Conservation (phyloP, 1,284 basidiomycete species). For the Ustilago nuda region DNA sequence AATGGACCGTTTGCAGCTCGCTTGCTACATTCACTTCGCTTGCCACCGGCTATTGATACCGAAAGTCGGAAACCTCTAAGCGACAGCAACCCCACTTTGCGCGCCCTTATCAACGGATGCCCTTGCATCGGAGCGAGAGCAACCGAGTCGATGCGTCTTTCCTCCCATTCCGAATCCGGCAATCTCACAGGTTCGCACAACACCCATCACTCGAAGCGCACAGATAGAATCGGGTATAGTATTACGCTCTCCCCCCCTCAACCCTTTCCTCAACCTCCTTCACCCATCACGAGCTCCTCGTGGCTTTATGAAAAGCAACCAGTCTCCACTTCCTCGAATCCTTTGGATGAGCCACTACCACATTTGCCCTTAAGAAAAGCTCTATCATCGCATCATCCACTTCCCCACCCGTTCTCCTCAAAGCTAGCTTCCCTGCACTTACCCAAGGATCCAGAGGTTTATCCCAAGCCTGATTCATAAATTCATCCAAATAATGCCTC, state of each 20-base stretch:
- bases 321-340: slow-evolving; percentile 39
- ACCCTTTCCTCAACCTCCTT: background rate
- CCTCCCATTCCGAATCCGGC: too few species aligned
- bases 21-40: background rate
- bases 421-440: slow-evolving; percentile 22
- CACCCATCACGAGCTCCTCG: slow-evolving; percentile 10
- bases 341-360: slow-evolving; percentile 40
- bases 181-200: background rate
- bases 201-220: background rate
- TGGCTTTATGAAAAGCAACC: slow-evolving; percentile 41
- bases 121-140: background rate
- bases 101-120: background rate
- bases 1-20: background rate
- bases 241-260: slow-evolving; percentile 1
- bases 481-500: slow-evolving; percentile 41
- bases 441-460: slow-evolving; percentile 47
- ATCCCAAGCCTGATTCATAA: slow-evolving; percentile 51
- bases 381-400: slow-evolving; percentile 54
- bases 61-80: slow-evolving; percentile 2
- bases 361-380: slow-evolving; percentile 42
- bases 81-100: background rate
- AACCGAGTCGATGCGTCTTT: too few species aligned
- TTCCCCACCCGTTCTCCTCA: slow-evolving; percentile 24
- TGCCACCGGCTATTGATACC: background rate
- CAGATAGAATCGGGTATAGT: slow-evolving; percentile 7